phyloP scores from a whole-genome alignment of 1,284 basidiomycete genomes.

The Tilletiaria anomala region DNA sequence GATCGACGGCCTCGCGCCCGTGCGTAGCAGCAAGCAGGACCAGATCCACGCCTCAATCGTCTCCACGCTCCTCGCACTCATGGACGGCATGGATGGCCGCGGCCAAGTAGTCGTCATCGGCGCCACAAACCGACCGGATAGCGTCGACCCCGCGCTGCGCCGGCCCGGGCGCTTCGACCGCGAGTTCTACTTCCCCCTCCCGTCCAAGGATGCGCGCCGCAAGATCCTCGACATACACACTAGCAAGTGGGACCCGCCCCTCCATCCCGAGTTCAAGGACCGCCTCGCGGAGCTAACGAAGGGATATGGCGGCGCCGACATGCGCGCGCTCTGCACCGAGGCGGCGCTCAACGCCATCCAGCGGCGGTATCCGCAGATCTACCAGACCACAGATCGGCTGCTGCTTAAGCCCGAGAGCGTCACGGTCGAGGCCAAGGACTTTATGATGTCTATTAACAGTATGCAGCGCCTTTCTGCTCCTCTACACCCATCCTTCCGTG shows the following conservation, averaged over 20 bases:
- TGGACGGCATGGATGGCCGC: slow-evolving; percentile 99
- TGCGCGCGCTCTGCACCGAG: slow-evolving; percentile 61
- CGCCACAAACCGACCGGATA: slow-evolving; percentile 92
- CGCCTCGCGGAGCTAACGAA: slow-evolving; percentile 80
- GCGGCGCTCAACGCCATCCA: slow-evolving; percentile 94
- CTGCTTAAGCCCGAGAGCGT: slow-evolving; percentile 76
- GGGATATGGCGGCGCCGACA: slow-evolving; percentile 93
- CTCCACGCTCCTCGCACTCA: slow-evolving; percentile 83
- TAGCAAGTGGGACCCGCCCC: slow-evolving; percentile 72
- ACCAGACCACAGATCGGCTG: slow-evolving; percentile 75
- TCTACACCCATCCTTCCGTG: not conserved
- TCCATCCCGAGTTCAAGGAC: slow-evolving; percentile 50
- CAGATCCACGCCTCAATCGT: slow-evolving; percentile 98
- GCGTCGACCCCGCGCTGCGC: slow-evolving; percentile 85
- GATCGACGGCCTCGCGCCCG: slow-evolving; percentile 94
- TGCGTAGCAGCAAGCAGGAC: slow-evolving; percentile 93
- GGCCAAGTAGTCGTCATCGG: slow-evolving; percentile 93
- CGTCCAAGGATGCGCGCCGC: slow-evolving; percentile 65
- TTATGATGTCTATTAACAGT: slow-evolving; percentile 95
- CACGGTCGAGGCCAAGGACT: slow-evolving; percentile 72
- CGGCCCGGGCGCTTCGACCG: slow-evolving; percentile 92
- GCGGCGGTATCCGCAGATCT: slow-evolving; percentile 90
- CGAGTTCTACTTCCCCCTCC: slow-evolving; percentile 95
- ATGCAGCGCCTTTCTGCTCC: slow-evolving; percentile 34
- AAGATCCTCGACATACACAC: slow-evolving; percentile 89